phyloP scores from a whole-genome alignment of 2,329 filamentous ascomycete species.

The Podosphaera aphanis region DNA sequence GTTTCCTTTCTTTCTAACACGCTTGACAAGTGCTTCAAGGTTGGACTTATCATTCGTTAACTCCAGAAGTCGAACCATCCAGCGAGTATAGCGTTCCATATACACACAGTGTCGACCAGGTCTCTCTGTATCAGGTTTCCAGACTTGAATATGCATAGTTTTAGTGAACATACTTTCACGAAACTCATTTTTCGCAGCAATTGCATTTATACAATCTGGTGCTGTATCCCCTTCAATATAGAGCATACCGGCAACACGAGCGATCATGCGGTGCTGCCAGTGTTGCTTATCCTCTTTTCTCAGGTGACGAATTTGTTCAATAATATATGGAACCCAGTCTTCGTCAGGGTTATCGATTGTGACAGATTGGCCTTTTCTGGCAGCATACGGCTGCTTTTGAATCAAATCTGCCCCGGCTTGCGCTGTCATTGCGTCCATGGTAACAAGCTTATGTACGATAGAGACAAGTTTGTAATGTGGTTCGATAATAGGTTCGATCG shows the following conservation, averaged over 20 bases:
- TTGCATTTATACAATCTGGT: constrained; percentile 22
- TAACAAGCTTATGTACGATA: constrained; percentile 41
- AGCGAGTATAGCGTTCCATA: constrained; percentile 44
- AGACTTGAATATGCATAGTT: constrained; percentile 49
- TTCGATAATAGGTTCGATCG: constrained; percentile 42
- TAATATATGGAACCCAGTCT: constrained; percentile 36
- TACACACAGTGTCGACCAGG: constrained; percentile 52
- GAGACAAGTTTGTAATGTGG: constrained; percentile 51
- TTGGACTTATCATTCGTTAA: constrained; percentile 36
- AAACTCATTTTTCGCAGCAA: constrained; percentile 38
- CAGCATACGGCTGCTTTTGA: constrained; percentile 14
- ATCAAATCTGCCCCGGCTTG: constrained; percentile 16
- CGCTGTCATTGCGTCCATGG: constrained; percentile 8
- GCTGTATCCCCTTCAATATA: constrained; percentile 27
- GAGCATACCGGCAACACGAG: constrained; percentile 34
- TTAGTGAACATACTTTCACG: constrained; percentile 52
- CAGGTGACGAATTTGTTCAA: constrained; percentile 19
- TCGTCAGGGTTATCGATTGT: constrained; percentile 15
- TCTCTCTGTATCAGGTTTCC: constrained; percentile 48
- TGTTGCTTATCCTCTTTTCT: constrained; percentile 39
- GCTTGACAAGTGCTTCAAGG: constrained; percentile 38
- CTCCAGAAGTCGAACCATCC: constrained; percentile 38
- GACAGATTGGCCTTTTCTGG: constrained; percentile 12
- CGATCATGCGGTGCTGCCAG: constrained; percentile 54
- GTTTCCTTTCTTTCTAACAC: constrained; percentile 37